These are phyloP conservation scores for Dentiscutata heterogama DNA, from an alignment of 371 early-diverging fungal genomes.

Conservation along the genomic window DNA sequence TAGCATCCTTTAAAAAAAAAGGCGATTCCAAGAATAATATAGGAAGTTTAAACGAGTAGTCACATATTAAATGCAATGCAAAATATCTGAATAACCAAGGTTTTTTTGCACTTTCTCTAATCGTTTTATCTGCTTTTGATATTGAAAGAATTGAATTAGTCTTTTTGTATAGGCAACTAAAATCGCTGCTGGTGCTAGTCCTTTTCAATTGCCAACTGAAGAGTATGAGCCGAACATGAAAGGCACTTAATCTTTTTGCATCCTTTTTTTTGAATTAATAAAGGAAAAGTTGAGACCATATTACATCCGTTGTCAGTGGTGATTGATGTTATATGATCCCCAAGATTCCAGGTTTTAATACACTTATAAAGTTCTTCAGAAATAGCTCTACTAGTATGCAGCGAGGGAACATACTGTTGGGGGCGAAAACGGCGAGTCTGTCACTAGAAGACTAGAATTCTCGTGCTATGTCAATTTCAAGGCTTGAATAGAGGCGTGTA, in stretches of 20 bases:
- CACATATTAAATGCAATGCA: neutral
- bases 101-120: neutral
- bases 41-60: neutral
- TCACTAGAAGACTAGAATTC: too few species aligned
- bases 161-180: neutral
- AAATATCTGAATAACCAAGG: neutral
- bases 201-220: neutral
- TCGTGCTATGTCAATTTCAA: too few species aligned
- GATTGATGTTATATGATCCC: neutral
- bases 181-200: neutral
- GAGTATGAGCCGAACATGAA: neutral
- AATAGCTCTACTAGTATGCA: neutral
- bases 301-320: neutral
- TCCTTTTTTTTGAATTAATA: slow-evolving; percentile 2
- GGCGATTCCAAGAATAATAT: neutral
- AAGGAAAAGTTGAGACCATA: neutral
- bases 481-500: too few species aligned
- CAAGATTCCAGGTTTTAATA: neutral
- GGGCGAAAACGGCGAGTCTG: too few species aligned
- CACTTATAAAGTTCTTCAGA: neutral
- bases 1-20: slow-evolving; percentile 34
- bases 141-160: slow-evolving; percentile 12
- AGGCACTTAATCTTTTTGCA: neutral
- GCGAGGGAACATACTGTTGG: too few species aligned
- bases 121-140: neutral